Evolutionary conservation across 2,329 filamentous ascomycete species (phyloP).

Genomic region (Neophaeococcomyces mojaviensis): DNA sequence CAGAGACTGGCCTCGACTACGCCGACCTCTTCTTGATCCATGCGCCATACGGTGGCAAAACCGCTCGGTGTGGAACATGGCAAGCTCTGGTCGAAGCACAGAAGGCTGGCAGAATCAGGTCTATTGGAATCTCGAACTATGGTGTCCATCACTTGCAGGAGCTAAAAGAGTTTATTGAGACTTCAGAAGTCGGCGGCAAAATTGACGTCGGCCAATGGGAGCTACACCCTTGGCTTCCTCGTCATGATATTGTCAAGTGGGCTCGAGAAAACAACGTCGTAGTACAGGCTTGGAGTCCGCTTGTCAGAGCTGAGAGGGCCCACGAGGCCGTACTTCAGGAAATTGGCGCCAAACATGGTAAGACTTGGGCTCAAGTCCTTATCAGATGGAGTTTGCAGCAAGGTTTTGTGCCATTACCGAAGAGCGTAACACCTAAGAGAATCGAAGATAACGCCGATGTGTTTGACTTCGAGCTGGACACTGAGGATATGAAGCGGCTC

Average conservation of each 20-base stretch:
- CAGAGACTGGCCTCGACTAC: slow-evolving; percentile 29
- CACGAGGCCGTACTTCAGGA: slow-evolving; percentile 47
- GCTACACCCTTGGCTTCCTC: slow-evolving; percentile 77
- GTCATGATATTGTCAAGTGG: slow-evolving; percentile 75
- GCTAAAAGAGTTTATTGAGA: slow-evolving; percentile 48
- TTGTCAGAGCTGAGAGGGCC: slow-evolving; percentile 39
- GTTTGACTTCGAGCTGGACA: slow-evolving; percentile 53
- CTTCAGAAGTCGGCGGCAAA: slow-evolving; percentile 56
- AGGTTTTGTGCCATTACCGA: slow-evolving; percentile 56
- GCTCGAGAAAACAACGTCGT: slow-evolving; percentile 56
- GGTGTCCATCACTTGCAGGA: slow-evolving; percentile 50
- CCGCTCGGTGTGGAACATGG: slow-evolving; percentile 45
- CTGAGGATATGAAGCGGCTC: slow-evolving; percentile 52
- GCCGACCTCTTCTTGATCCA: slow-evolving; percentile 42
- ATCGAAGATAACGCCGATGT: slow-evolving; percentile 55
- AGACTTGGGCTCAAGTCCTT: slow-evolving; percentile 52
- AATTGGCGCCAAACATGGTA: slow-evolving; percentile 50
- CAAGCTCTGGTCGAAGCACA: slow-evolving; percentile 48
- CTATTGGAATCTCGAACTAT: slow-evolving; percentile 49
- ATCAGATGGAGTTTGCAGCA: slow-evolving; percentile 56
- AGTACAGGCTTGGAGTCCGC: slow-evolving; percentile 49
- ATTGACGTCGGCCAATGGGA: slow-evolving; percentile 84
- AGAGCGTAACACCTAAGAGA: slow-evolving; percentile 52
- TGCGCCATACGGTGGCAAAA: slow-evolving; percentile 46
- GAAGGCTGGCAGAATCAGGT: slow-evolving; percentile 43